These are phyloP conservation scores for Colletotrichum sp. DNA, from an alignment of 2,329 filamentous ascomycete genomes.

Conservation along the genomic window DNA sequence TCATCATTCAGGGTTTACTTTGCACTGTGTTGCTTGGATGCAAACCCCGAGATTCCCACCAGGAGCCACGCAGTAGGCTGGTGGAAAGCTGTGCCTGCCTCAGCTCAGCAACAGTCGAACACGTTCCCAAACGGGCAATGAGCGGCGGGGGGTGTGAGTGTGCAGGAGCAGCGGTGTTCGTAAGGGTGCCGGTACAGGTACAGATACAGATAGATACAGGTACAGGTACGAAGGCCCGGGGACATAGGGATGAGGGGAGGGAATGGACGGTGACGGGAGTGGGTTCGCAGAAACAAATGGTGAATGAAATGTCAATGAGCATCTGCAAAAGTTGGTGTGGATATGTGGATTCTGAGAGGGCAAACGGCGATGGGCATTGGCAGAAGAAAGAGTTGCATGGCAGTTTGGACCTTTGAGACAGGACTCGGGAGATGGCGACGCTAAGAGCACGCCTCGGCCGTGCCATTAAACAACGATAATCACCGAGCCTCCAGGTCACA, in stretches of 20 bases:
- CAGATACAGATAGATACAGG: background rate
- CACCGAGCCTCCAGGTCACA: background rate
- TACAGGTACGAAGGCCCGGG: background rate
- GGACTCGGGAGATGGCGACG: background rate
- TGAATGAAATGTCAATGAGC: background rate
- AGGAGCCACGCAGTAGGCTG: background rate
- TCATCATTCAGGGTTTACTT: conserved; percentile 4
- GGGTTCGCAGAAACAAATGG: background rate
- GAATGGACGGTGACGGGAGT: background rate
- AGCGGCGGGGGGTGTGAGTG: background rate
- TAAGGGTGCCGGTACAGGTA: background rate
- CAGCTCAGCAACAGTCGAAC: conserved; percentile 13
- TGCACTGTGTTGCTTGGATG: background rate
- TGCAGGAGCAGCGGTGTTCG: background rate
- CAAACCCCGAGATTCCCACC: conserved; percentile 14
- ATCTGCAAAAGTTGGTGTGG: background rate
- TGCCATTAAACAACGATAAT: conserved; percentile 1
- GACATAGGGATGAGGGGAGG: background rate
- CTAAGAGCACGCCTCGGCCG: background rate
- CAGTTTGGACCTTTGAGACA: background rate
- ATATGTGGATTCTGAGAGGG: background rate
- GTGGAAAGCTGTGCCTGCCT: background rate
- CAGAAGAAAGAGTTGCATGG: background rate
- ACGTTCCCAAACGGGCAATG: background rate
- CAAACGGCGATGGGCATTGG: background rate